Evolutionary conservation across 768 basidiomycete species (phyloP), one percentile per base, ranked within the genome.

Genomic region (Trametopsis cervina): DNA sequence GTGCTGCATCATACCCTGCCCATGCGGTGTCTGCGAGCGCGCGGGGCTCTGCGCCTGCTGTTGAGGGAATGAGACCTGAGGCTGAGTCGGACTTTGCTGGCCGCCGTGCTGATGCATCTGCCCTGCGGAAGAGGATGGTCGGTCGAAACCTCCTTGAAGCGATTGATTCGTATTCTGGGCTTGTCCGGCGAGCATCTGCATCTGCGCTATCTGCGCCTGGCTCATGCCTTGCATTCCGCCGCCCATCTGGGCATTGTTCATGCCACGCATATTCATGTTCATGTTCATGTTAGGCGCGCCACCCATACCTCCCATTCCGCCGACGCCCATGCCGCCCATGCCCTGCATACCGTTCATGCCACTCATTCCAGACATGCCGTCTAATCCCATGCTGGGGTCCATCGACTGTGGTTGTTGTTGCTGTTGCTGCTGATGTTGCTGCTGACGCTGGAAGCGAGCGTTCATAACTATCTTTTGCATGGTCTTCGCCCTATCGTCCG

Each of bases 401-500:
- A n/a, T 20, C 29, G 21, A 13, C 17, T 45, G n/a, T 4, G 21
- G 36, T 17, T 40, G 22, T 29, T 43, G 44, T 46, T 43, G 45
- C 49, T 46, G 50, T 47, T 45, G 37, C 43, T 48, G 48, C 44
- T 52, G 46, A 18, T 47, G 47, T 29, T 60, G 63, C 20, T 56
- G 57, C 47, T 67, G 67, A 22, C 60, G 46, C 24, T 47, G 46
- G 6, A 47, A 17, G 39, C 38, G 37, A 37, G 36, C 17, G 11
- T 40, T 40, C 29, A 42, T 21, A 27, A 49, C 41, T 22, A 49
- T 27, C 27, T 27, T 59, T 42, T 64, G 63, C 37, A 64, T 54
- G 18, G 54, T 49, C 44, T 52, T 51, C 18, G 46, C 50, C 48
- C 65, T 61, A 20, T 67, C 65, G 11, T 57, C 61, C 1, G 57